These are phyloP conservation scores for Trifolium fragiferum DNA, from an alignment of 306 rosid species.

Conservation along the genomic window DNA sequence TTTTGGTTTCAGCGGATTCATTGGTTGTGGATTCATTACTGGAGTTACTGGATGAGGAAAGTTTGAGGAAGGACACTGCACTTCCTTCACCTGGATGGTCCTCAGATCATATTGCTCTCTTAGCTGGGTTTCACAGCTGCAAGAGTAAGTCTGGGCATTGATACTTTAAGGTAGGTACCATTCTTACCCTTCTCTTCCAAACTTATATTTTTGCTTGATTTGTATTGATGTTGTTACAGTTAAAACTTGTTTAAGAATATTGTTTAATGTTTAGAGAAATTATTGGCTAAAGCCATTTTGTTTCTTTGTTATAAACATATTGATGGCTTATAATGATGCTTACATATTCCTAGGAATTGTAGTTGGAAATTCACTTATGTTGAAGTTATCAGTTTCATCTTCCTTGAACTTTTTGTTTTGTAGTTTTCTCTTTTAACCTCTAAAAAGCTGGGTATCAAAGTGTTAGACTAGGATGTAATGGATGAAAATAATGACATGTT, in stretches of 20 bases:
- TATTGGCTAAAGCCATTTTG: neutral
- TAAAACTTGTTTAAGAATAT: neutral
- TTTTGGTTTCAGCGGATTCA: conserved; percentile 82
- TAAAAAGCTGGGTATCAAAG: neutral
- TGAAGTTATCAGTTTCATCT: neutral
- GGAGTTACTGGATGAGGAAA: conserved; percentile 96
- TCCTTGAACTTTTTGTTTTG: conserved; percentile 21
- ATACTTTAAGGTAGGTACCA: conserved; percentile 51
- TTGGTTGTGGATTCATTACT: conserved; percentile 87
- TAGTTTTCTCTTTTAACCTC: conserved; percentile 9
- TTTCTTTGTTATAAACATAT: neutral
- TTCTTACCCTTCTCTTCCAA: conserved; percentile 8
- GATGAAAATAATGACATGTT: conserved; percentile 36
- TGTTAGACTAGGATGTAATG: conserved; percentile 19
- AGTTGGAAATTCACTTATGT: neutral
- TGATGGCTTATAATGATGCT: neutral
- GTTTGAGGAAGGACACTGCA: conserved; percentile 96
- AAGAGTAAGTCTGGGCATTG: conserved; percentile 85
- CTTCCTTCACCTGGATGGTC: conserved; percentile 99
- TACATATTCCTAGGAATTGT: neutral
- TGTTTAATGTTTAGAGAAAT: neutral
- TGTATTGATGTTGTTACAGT: neutral
- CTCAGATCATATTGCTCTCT: conserved; percentile 96
- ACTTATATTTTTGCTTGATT: neutral
- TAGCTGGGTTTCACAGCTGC: conserved; percentile 93